Percentiles rank a stretch among this genome's conserved stretches.
Conservation (phyloP, 2,329 filamentous ascomycete genomes). For the Knufia fluminis region DNA sequence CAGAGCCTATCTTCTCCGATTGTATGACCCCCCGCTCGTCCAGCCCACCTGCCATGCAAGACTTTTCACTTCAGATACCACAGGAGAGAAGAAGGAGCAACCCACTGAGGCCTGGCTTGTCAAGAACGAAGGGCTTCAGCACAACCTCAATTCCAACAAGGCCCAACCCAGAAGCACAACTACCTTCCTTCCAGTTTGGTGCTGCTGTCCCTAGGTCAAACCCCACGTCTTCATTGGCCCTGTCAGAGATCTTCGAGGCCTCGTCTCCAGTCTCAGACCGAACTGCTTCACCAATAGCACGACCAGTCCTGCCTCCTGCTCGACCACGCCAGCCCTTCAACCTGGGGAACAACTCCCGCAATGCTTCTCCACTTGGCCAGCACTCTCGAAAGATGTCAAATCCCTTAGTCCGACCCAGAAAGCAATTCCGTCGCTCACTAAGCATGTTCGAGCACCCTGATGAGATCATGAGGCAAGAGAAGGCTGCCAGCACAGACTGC, state of each 20-base stretch:
- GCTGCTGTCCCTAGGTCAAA: slow-evolving; percentile 33
- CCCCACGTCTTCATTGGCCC: slow-evolving; percentile 53
- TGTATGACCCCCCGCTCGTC: slow-evolving; percentile 4
- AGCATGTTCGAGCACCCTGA: slow-evolving; percentile 96
- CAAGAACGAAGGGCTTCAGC: slow-evolving; percentile 65
- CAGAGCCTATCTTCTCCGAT: slow-evolving; percentile 14
- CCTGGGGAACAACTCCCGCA: slow-evolving; percentile 48
- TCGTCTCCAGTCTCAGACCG: slow-evolving; percentile 55
- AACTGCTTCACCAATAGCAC: slow-evolving; percentile 27
- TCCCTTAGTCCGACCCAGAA: slow-evolving; percentile 65
- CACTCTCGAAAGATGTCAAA: slow-evolving; percentile 66
- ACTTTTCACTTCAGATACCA: slow-evolving; percentile 16
- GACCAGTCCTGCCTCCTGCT: slow-evolving; percentile 13
- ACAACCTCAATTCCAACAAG: slow-evolving; percentile 56
- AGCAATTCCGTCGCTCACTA: slow-evolving; percentile 81
- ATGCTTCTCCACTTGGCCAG: slow-evolving; percentile 63
- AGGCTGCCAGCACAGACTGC: slow-evolving; percentile 46
- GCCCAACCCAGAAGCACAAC: slow-evolving; percentile 52
- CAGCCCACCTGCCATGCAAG: not conserved
- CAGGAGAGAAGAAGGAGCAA: slow-evolving; percentile 52
- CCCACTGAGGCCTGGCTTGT: slow-evolving; percentile 64
- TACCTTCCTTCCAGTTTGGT: slow-evolving; percentile 69
- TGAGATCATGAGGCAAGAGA: slow-evolving; percentile 75
- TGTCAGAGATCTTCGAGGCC: slow-evolving; percentile 71
- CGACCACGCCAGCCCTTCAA: slow-evolving; percentile 28